Evolutionary conservation across 2,329 filamentous ascomycete species (phyloP), one percentile per base, ranked within the genome.

Genomic region (Talaromyces verruculosus): DNA sequence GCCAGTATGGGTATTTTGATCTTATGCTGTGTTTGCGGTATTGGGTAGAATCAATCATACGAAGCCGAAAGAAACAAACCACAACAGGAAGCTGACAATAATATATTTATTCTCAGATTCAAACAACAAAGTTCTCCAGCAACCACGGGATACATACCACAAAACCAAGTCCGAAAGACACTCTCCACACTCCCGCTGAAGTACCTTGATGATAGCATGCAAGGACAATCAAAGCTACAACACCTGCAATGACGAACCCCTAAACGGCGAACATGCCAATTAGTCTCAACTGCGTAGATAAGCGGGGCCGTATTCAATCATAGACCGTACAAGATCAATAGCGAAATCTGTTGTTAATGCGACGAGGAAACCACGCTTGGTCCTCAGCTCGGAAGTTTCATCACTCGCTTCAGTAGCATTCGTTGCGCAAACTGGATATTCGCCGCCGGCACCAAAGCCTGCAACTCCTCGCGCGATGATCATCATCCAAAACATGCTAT

Each of bases 361-460:
- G 65, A 87, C 85, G 71, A 87, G 82, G 73, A 86, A 84, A 3
- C 85, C 84, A 43, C 84, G 77, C 41, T 78, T 78, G 66, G 82
- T 83, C 43, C 83, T 79, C 61, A 80, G 77, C 15, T 73, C 70
- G 7, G 70, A 72, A 58, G 74, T 78, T 69, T 86, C 84, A 67
- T 87, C 84, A 1, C 84, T 82, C 0, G 84, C 82, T 71, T 88
- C 85, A 13, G 81, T 78, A 0, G 71, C 72, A 61, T 69, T 71
- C 1, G 84, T 82, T 49, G 82, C 83, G 1, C 80, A 83, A 2
- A 84, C 84, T 2, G 84, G 84, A 69, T 87, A 87, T 68, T 87
- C 84, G 30, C 74, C 75, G 28, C 79, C 79, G 22, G 79, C 78
- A 7, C 79, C 80, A 53, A 82, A 76, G 7, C 81, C 81, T 45